These are phyloP conservation scores for Lipomyces chichibuensis DNA, from an alignment of 805 yeast genomes.

Conservation along the genomic window DNA sequence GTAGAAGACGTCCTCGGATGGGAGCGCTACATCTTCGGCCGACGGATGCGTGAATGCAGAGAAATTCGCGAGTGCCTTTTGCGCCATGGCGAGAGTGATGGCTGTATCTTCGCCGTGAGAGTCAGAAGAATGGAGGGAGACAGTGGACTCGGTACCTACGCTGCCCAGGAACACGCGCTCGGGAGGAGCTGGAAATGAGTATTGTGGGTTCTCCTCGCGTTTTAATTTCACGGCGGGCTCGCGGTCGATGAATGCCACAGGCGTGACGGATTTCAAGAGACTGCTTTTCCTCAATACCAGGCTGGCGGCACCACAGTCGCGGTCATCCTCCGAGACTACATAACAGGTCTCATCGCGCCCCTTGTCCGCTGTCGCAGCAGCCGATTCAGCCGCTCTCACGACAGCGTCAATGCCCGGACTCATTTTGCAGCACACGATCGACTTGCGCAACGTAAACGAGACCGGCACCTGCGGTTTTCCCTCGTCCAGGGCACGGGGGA, in stretches of 20 bases:
- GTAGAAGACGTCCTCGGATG: background rate
- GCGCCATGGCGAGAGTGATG: background rate
- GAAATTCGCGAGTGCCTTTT: background rate
- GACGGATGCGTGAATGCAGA: background rate
- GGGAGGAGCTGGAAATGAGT: slow-evolving; percentile 16
- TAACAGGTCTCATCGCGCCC: background rate
- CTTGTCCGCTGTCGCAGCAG: slow-evolving; percentile 3
- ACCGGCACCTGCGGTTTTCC: background rate
- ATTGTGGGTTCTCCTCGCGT: background rate
- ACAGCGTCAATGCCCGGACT: slow-evolving; percentile 4
- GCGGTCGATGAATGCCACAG: background rate
- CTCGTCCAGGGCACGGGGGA: background rate
- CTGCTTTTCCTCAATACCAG: background rate
- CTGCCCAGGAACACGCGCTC: slow-evolving; percentile 4
- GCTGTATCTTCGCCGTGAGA: background rate
- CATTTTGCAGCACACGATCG: slow-evolving; percentile 14
- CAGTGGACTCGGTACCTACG: background rate
- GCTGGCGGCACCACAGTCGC: background rate
- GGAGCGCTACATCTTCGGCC: background rate
- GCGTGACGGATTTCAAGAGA: background rate
- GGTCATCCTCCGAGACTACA: background rate
- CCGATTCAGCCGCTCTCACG: slow-evolving; percentile 5
- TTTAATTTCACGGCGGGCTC: background rate
- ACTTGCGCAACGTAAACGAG: slow-evolving; percentile 1
- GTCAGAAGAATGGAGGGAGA: background rate